These are phyloP conservation scores for Fusarium brachygibbosum DNA, from an alignment of 2,329 filamentous ascomycete species.

Conservation along the genomic window DNA sequence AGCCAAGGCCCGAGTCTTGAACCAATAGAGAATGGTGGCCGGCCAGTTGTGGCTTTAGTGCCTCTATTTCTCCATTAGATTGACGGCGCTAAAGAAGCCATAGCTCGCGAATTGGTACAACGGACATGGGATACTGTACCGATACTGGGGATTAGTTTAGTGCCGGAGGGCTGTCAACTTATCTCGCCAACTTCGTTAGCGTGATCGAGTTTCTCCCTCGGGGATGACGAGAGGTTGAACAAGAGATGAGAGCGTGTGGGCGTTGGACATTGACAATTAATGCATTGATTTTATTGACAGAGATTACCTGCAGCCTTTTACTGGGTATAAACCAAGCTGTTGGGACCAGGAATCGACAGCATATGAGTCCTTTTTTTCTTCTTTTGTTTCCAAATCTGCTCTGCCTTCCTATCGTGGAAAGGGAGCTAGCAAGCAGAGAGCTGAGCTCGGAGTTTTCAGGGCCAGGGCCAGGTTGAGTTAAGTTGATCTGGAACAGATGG, in stretches of 20 bases:
- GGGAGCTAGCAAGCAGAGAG: slow-evolving; percentile 17
- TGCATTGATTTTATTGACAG: slow-evolving; percentile 4
- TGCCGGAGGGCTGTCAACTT: slow-evolving; percentile 33
- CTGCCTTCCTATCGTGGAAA: slow-evolving; percentile 30
- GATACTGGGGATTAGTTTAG: slow-evolving; percentile 27
- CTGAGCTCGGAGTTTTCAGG: slow-evolving; percentile 29
- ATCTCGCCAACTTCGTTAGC: slow-evolving; percentile 26
- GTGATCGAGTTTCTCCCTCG: slow-evolving; percentile 21
- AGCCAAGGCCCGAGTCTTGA: slow-evolving; percentile 12
- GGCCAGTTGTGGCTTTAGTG: slow-evolving; percentile 24
- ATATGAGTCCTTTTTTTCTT: neutral
- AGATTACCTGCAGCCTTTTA: neutral
- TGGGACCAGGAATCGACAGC: slow-evolving; percentile 21
- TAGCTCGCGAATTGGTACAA: slow-evolving; percentile 30
- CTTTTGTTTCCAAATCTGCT: neutral
- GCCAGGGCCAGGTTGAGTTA: neutral
- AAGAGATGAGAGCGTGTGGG: slow-evolving; percentile 10
- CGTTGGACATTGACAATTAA: slow-evolving; percentile 2
- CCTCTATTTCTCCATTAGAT: slow-evolving; percentile 16
- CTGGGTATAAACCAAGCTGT: slow-evolving; percentile 28
- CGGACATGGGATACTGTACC: slow-evolving; percentile 7
- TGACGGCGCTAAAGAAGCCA: slow-evolving; percentile 37
- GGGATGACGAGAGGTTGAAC: slow-evolving; percentile 32
- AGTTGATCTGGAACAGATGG: slow-evolving; percentile 8
- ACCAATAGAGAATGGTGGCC: slow-evolving; percentile 33